Conservation (phyloP, 345 rosid species). For the Boechera stricta region DNA sequence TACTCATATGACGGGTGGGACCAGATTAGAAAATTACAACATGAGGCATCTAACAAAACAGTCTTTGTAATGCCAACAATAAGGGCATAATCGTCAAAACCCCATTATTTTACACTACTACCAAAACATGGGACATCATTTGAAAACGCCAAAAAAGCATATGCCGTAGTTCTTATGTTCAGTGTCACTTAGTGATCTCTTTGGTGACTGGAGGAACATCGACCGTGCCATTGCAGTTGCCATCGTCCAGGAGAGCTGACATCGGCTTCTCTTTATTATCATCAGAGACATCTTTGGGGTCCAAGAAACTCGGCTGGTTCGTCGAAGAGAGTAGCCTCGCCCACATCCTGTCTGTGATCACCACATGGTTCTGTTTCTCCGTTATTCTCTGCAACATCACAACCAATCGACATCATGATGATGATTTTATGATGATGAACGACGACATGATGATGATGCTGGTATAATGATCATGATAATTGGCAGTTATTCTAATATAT, state of each 20-base stretch:
- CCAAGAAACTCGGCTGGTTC: conserved; percentile 78
- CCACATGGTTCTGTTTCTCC: conserved; percentile 68
- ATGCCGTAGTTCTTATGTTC: not conserved
- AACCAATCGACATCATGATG: not conserved
- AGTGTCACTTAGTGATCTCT: conserved; percentile 38
- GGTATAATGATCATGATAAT: not conserved
- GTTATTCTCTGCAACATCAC: conserved; percentile 55
- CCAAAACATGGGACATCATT: not conserved
- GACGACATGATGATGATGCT: not conserved
- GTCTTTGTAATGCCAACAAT: not conserved
- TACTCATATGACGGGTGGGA: not conserved
- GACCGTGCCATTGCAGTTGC: conserved; percentile 39
- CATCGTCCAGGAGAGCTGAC: conserved; percentile 40
- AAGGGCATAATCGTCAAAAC: not conserved
- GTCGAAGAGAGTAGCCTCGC: conserved; percentile 78
- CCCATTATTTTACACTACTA: not conserved
- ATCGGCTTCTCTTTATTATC: conserved; percentile 36
- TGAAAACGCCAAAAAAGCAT: not conserved
- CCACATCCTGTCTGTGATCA: conserved; percentile 86
- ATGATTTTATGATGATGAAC: not conserved
- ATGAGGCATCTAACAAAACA: conserved; percentile 1
- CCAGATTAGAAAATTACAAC: conserved; percentile 2
- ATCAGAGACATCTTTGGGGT: conserved; percentile 39
- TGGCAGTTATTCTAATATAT: too few species aligned
- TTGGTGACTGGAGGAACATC: conserved; percentile 44